These are phyloP conservation scores for Sporothrix pallida DNA, from an alignment of 2,329 filamentous ascomycete species.

Conservation along the genomic window DNA sequence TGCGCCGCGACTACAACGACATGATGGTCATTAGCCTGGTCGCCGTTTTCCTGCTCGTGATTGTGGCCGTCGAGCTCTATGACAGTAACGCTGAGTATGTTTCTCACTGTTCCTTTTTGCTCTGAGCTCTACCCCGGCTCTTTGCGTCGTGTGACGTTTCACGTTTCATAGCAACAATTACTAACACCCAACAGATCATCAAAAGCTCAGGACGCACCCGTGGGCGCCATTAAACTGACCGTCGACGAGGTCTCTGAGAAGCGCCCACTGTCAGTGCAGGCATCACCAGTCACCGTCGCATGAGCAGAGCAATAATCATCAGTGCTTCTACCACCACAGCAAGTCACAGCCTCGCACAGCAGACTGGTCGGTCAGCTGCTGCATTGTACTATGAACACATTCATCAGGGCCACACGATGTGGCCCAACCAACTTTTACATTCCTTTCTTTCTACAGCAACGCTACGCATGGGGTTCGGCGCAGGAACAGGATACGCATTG, in stretches of 20 bases:
- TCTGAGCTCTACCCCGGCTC: background rate
- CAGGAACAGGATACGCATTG: slow-evolving; percentile 17
- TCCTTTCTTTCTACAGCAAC: slow-evolving; percentile 16
- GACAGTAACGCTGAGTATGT: slow-evolving; percentile 39
- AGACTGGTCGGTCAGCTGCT: background rate
- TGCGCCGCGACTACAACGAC: slow-evolving; percentile 42
- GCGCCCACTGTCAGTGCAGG: slow-evolving; percentile 35
- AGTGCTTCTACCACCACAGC: too few relatives aligned
- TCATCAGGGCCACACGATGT: background rate
- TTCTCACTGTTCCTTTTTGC: background rate
- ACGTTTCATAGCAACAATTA: background rate
- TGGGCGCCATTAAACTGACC: slow-evolving; percentile 39
- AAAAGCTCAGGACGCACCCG: slow-evolving; percentile 35
- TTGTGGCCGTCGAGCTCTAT: slow-evolving; percentile 44
- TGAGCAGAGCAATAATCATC: slow-evolving; percentile 8
- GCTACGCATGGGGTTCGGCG: slow-evolving; percentile 33
- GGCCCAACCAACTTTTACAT: background rate
- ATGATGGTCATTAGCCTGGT: slow-evolving; percentile 44
- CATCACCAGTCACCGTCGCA: slow-evolving; percentile 28
- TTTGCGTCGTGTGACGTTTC: slow-evolving; percentile 10
- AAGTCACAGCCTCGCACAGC: background rate
- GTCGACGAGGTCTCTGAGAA: slow-evolving; percentile 29
- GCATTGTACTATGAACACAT: slow-evolving; percentile 18
- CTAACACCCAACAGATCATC: slow-evolving; percentile 23
- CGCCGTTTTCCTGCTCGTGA: slow-evolving; percentile 42